Evolutionary conservation across 2,329 filamentous ascomycete genomes (phyloP), one percentile per base, ranked within the genome.

Genomic region (Cordyceps sp.): DNA sequence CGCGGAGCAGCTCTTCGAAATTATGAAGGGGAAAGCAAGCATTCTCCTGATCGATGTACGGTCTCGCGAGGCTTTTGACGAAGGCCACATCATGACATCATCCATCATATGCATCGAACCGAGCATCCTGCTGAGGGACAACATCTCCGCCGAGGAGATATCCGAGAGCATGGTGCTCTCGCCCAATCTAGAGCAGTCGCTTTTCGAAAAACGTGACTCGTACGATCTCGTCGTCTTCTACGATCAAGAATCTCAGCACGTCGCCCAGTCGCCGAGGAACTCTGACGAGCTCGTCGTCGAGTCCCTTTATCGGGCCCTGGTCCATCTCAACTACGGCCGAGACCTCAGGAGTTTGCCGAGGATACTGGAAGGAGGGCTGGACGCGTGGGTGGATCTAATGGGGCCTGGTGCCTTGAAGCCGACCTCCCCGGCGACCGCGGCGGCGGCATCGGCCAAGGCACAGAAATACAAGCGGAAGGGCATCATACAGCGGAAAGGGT

Each of bases 151-250:
- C 3, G 61, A 64, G 15, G 59, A 77, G 16, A 66, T 79, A 24
- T 63, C 60, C 14, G 78, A 85, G 37, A 74, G 74, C 37, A 64
- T 86, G 43, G 64, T 84, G 2, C 54, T 90, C 6, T 77, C 73
- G 0, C 78, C 81, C 0, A 60, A 73, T n/a, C 54, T 64, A n/a
- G 90, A 98, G 50, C 75, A 80, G 42, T 57, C 64, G 2, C 61
- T 83, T 21, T 93, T 93, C 44, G 73, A 72, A 26, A 60, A 72
- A 34, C 69, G 78, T 12, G 68, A 86, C 39, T 66, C 78, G 34
- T 93, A 80, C 44, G 85, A 96, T 42, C 57, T 94, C 26, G 69
- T 98, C 10, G 81, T 98, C 0, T 90, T 92, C 45, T 93, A 96
- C 50, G 85, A 98, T 50, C 69, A 88, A 41, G 38, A 66, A 49